Evolutionary conservation across 108 stramenopile species (phyloP), one percentile per base, ranked within the genome.

Genomic region (Cyclotella choctawhatcheeana): DNA sequence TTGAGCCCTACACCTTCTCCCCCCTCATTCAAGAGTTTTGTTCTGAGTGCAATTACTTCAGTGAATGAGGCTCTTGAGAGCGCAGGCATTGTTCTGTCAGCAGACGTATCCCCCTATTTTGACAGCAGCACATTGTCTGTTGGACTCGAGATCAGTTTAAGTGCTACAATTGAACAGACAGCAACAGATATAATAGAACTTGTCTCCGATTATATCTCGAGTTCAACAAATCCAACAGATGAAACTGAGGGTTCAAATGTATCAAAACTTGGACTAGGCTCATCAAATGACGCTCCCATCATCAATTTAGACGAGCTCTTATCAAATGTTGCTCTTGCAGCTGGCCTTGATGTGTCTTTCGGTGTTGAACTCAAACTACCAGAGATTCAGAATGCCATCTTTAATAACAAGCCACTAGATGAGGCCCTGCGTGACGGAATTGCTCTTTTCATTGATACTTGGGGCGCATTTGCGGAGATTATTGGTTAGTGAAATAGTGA

Each of bases 331-430:
- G 37, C 37, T 40, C 37, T 73, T 24, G 27, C 62, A n/a, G 71
- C 71, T n/a, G 60, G 60, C 31, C 58, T 73, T 40, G 71, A 73
- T 50, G 62, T 44, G 56, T 24, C 43, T 17, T 73, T 73, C 43
- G 43, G 45, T 26, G 26, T 73, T 7, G 62, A 47, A 4, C 48
- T 50, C 4, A 50, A 50, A 10, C 17, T 50, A 4, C 12, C 4
- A 4, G 18, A 14, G 18, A 7, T 50, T n/a, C 48, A 50, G 17
- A 20, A 50, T 17, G 48, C 17, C 18, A 20, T 50, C 18, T 4
- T n/a, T 18, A n/a, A n/a, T 18, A 14, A 17, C 18, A n/a, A n/a
- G 48, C 17, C 4, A 7, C 48, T 50, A 4, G 48, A n/a, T 20
- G 48, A 50, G 4, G 6, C 48, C 12, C 48, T 50, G 12, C 48